Conservation (phyloP, 345 rosid species). For the Viola odorata region DNA sequence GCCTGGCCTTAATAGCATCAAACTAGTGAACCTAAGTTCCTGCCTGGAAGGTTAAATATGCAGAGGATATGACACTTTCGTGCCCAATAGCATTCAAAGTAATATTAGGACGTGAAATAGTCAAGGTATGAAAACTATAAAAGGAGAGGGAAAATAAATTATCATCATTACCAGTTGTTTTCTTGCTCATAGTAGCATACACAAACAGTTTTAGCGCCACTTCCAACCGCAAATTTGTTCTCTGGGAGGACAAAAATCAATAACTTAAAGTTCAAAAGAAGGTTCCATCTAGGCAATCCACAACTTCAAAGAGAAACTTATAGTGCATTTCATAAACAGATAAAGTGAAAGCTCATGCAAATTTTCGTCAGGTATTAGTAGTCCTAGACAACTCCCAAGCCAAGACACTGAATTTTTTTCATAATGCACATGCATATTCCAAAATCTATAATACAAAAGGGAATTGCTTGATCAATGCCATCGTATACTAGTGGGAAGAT, state of each 20-base stretch:
- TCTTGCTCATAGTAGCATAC: constrained; percentile 98
- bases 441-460: too few species aligned
- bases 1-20: neutral
- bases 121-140: neutral
- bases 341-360: too few species aligned
- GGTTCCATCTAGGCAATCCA: too few species aligned
- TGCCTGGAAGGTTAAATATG: neutral
- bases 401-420: too few species aligned
- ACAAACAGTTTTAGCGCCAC: constrained; percentile 97
- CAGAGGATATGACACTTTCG: neutral
- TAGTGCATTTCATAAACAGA: too few species aligned
- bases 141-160: constrained; percentile 3
- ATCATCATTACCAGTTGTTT: constrained; percentile 71
- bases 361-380: too few species aligned
- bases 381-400: too few species aligned
- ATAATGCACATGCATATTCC: too few species aligned
- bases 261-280: neutral
- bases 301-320: too few species aligned
- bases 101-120: neutral
- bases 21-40: neutral
- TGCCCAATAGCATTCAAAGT: neutral
- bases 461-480: too few species aligned
- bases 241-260: constrained; percentile 33
- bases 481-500: too few species aligned
- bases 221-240: constrained; percentile 98